These are phyloP conservation scores for Dioscorea zingiberensis DNA, from an alignment of 106 monocot species.

Conservation along the genomic window DNA sequence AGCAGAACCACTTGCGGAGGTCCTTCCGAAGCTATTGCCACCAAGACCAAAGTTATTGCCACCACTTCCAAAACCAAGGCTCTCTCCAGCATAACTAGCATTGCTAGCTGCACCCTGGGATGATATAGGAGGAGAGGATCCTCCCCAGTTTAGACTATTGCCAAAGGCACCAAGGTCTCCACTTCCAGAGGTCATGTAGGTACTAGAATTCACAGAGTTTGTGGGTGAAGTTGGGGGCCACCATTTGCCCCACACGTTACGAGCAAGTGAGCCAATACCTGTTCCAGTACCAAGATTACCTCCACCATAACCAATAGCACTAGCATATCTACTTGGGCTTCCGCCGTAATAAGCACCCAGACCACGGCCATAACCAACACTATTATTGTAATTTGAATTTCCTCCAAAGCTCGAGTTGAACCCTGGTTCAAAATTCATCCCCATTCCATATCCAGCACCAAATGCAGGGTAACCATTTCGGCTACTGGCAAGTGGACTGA, in stretches of 20 bases:
- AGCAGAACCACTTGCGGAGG: slow-evolving; percentile 3
- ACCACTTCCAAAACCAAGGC: too few species aligned
- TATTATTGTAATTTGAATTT: slow-evolving; percentile 7
- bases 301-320: slow-evolving; percentile 19
- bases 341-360: slow-evolving; percentile 16
- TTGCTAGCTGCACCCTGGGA: slow-evolving; percentile 4
- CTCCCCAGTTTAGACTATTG: slow-evolving; percentile 25
- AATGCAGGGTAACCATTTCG: slow-evolving; percentile 18
- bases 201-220: slow-evolving; percentile 19
- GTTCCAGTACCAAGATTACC: slow-evolving; percentile 12
- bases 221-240: slow-evolving; percentile 13
- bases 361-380: slow-evolving; percentile 22
- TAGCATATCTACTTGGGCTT: slow-evolving; percentile 20
- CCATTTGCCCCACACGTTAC: slow-evolving; percentile 35
- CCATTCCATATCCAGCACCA: slow-evolving; percentile 24
- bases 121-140: slow-evolving; percentile 16
- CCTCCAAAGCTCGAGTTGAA: slow-evolving; percentile 15
- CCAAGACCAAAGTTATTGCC: slow-evolving; percentile 23
- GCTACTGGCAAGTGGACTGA: slow-evolving; percentile 13
- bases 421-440: slow-evolving; percentile 22
- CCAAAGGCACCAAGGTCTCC: slow-evolving; percentile 22
- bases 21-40: slow-evolving; percentile 17
- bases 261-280: slow-evolving; percentile 18
- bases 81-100: too few species aligned
- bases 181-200: slow-evolving; percentile 14